Evolutionary conservation across 139 green algal species (phyloP).

Genomic region (Chlamydomonas schloesseri): DNA sequence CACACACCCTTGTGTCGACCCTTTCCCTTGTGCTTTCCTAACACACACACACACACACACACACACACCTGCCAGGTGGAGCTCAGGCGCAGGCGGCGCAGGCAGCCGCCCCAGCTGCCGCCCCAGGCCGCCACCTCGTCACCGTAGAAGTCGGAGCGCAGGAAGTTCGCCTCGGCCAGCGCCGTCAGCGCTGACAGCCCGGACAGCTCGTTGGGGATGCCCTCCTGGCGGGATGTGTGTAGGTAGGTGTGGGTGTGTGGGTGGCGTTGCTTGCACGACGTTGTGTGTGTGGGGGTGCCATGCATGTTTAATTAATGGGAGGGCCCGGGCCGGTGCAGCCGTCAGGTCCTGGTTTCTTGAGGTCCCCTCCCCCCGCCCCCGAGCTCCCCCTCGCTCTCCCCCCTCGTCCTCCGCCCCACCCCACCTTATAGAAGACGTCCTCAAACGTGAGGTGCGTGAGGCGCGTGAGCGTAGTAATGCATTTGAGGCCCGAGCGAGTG

Average conservation of each 20-base stretch:
- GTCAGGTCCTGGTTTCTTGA: no score
- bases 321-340: no score
- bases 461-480: constrained; percentile 5
- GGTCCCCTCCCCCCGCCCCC: no score
- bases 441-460: constrained; percentile 4
- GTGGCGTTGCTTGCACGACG: no score
- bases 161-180: background rate
- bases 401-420: no score
- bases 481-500: constrained; percentile 18
- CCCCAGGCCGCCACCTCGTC: constrained; percentile 38
- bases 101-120: background rate
- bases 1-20: no score
- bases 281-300: no score
- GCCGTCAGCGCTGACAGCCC: constrained; percentile 9
- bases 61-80: background rate
- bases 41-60: no score
- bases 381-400: no score
- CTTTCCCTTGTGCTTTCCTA: no score
- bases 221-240: background rate
- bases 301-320: no score
- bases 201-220: constrained; percentile 34
- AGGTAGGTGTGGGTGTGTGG: no score
- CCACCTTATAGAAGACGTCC: constrained; percentile 14
- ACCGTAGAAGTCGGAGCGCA: background rate
- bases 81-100: constrained; percentile 14